Evolutionary conservation across 2,329 filamentous ascomycete species (phyloP), one percentile per base, ranked within the genome.

Genomic region (Fusarium sp.): DNA sequence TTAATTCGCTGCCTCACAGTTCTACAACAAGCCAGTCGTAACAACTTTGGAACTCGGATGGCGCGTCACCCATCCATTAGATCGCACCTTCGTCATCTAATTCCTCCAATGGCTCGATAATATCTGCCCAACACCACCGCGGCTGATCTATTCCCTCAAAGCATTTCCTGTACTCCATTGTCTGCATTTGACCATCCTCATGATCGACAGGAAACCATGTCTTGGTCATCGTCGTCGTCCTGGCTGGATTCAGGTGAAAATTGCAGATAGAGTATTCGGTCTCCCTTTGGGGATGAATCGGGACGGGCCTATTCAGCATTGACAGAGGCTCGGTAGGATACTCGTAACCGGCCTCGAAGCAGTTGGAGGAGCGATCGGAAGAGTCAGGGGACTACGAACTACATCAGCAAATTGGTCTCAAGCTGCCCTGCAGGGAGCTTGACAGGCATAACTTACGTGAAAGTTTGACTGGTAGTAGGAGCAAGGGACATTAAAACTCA

Each of bases 321-420:
- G 92, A 94, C 73, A 93, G 84, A 69, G 93, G 93, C 62, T 92
- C 94, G 45, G 89, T 89, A 39, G 92, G 92, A 83, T 92, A 92
- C 74, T 91, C 88, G 80, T 89, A 91, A 67, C 88, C 88, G 69
- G 87, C 85, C 76, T 92, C 90, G 31, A 90, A 92, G 82, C 89
- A 90, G 78, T 85, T 87, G 69, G 89, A 85, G 60, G 92, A 94
- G 81, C 91, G 89, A 78, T 93, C 92, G 82, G 91, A 93, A 31
- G 91, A 92, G 81, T 93, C 92, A 84, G 93, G 93, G 82, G 93
- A 94, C 93, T 95, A 85, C 3, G 75, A 82, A 79, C 83, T 81
- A 63, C 82, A 85, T 89, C 86, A 88, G 88, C 85, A 85, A 84
- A 82, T 81, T 79, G 81, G 77, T 83, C 82, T 82, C 82, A 81